These are phyloP conservation scores for Limonomyces culmigenus DNA, from an alignment of 1,284 basidiomycete genomes.

Conservation along the genomic window DNA sequence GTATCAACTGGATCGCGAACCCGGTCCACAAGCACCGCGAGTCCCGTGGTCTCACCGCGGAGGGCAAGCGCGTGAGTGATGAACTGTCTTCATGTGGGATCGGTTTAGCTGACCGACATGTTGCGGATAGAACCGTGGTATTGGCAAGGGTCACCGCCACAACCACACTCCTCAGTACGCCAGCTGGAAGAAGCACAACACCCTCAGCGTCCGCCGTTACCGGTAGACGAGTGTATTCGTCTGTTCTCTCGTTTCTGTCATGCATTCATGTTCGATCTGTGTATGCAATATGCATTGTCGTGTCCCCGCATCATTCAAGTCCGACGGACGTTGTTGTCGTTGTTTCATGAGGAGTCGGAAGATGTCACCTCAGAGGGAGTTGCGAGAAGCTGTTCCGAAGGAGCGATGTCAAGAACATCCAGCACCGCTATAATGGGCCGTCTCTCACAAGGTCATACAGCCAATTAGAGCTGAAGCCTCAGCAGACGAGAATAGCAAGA, in stretches of 20 bases:
- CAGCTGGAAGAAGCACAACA: slow-evolving; percentile 97
- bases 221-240: slow-evolving; percentile 39
- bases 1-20: slow-evolving; percentile 98
- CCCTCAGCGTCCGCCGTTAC: slow-evolving; percentile 94
- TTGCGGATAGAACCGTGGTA: slow-evolving; percentile 60
- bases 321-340: not conserved
- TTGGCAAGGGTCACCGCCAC: slow-evolving; percentile 92
- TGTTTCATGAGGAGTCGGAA: not conserved
- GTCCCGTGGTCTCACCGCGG: slow-evolving; percentile 90
- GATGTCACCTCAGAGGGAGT: not conserved
- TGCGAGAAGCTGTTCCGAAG: no score
- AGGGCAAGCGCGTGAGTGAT: slow-evolving; percentile 73
- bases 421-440: no score
- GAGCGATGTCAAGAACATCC: no score
- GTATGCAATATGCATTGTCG: not conserved
- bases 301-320: not conserved
- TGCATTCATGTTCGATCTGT: slow-evolving; percentile 8
- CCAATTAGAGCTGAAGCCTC: no score
- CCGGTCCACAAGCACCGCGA: slow-evolving; percentile 99
- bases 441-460: no score
- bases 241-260: slow-evolving; percentile 9
- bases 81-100: not conserved
- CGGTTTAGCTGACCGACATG: slow-evolving; percentile 6
- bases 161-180: slow-evolving; percentile 87
- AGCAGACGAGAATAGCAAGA: no score